A percentile compares a stretch with the other conserved stretches of the same genome.
Evolutionary conservation across 1,139 yeast species (phyloP).

Genomic region (Kodamaea derodonti): DNA sequence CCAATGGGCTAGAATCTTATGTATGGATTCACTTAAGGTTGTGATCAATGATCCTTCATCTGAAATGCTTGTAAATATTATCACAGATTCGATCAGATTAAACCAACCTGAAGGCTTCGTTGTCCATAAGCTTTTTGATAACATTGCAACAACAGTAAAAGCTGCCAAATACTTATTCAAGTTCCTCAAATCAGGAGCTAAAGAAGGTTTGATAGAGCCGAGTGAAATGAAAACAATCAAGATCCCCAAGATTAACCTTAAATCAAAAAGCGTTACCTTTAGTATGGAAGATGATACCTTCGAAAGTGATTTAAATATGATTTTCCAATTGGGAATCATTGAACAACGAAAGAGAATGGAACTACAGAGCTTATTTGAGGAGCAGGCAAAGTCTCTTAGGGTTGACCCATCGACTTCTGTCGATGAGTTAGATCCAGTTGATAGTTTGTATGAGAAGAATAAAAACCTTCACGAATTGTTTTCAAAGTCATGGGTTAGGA

Average conservation of each 20-base stretch:
- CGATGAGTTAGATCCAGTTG: conserved; percentile 10
- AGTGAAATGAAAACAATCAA: conserved; percentile 38
- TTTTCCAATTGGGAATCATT: conserved; percentile 68
- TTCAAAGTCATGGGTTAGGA: conserved; percentile 43
- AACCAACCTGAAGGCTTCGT: conserved; percentile 52
- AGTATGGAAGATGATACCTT: conserved; percentile 80
- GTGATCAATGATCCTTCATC: conserved; percentile 15
- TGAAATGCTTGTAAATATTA: conserved; percentile 16
- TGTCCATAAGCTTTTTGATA: conserved; percentile 59
- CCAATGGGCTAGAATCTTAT: conserved; percentile 50
- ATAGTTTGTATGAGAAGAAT: conserved; percentile 7
- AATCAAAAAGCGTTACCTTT: conserved; percentile 45
- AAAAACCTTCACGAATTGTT: conserved; percentile 13
- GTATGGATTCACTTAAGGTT: conserved; percentile 36
- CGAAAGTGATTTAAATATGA: conserved; percentile 71
- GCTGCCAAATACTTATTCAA: conserved; percentile 51
- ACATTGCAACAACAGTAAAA: conserved; percentile 52
- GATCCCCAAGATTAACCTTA: conserved; percentile 53
- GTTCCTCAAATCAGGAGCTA: conserved; percentile 31
- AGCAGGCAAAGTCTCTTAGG: conserved; percentile 30
- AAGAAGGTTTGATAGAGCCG: conserved; percentile 18
- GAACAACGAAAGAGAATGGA: conserved; percentile 70
- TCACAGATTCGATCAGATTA: conserved; percentile 31
- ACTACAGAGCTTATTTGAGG: conserved; percentile 44
- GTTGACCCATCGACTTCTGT: too few relatives aligned